phyloP scores from a whole-genome alignment of 352 stramenopile species.

The Globisporangium abappressorium region DNA sequence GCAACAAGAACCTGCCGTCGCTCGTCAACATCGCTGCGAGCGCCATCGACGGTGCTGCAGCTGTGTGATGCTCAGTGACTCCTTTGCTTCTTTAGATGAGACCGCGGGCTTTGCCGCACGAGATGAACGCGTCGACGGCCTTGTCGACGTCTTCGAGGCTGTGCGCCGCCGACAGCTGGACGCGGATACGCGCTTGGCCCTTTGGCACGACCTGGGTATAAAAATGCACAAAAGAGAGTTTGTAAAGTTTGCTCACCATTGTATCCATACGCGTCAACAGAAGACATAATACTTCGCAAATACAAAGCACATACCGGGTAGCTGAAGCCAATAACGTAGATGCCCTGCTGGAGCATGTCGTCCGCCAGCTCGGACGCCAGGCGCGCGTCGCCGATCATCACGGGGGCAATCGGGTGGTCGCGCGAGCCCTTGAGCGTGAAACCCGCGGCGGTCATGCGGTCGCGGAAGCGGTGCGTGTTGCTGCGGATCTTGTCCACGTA shows the following conservation, averaged over 20 bases:
- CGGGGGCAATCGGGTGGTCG: slow-evolving; percentile 88
- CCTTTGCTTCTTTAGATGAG: slow-evolving; percentile 37
- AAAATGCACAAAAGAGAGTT: background rate
- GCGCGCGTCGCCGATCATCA: slow-evolving; percentile 91
- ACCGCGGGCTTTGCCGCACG: slow-evolving; percentile 81
- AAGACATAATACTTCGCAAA: background rate
- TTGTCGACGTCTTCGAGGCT: slow-evolving; percentile 91
- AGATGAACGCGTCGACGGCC: slow-evolving; percentile 90
- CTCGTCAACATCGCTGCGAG: slow-evolving; percentile 41
- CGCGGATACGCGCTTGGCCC: slow-evolving; percentile 89
- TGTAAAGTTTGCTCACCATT: background rate
- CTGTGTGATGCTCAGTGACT: background rate
- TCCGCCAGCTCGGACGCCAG: slow-evolving; percentile 89
- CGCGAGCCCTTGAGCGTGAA: slow-evolving; percentile 88
- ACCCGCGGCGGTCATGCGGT: slow-evolving; percentile 87
- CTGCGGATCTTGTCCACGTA: slow-evolving; percentile 85
- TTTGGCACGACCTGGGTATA: slow-evolving; percentile 82
- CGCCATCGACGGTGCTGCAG: background rate
- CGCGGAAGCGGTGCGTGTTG: slow-evolving; percentile 91
- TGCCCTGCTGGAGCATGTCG: slow-evolving; percentile 90
- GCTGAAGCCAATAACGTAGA: slow-evolving; percentile 95
- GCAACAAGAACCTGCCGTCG: slow-evolving; percentile 52
- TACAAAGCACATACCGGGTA: slow-evolving; percentile 85
- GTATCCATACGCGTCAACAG: background rate
- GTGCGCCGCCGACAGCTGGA: slow-evolving; percentile 91